phyloP scores from a whole-genome alignment of 768 basidiomycete species.

The Xanthoconium stramineum region DNA sequence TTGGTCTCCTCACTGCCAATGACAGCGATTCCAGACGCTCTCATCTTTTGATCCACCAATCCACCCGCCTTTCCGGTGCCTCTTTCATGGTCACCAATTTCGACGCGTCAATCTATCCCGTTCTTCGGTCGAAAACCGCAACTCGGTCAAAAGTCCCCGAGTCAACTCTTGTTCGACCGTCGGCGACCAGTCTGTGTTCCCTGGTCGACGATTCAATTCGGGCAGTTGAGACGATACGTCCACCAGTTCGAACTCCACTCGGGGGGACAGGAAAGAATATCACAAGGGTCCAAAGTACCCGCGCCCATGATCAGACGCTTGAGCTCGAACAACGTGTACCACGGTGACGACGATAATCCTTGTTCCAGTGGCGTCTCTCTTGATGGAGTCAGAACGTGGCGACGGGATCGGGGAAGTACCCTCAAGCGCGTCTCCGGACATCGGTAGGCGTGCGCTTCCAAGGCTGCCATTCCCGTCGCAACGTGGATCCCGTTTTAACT shows the following conservation, averaged over 20 bases:
- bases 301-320: no score
- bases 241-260: constrained; percentile 69
- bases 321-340: no score
- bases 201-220: constrained; percentile 69
- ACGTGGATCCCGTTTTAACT: no score
- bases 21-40: constrained; percentile 93
- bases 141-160: constrained; percentile 36
- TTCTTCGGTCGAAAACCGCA: constrained; percentile 38
- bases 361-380: no score
- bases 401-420: no score
- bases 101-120: constrained; percentile 85
- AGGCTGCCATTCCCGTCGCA: no score
- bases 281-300: not conserved
- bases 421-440: no score
- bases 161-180: constrained; percentile 78
- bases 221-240: constrained; percentile 74
- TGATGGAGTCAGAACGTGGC: no score
- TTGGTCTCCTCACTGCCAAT: constrained; percentile 90
- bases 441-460: no score
- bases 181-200: constrained; percentile 76
- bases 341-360: no score
- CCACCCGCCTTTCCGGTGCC: constrained; percentile 88
- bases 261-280: not conserved
- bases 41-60: constrained; percentile 96
- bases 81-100: constrained; percentile 94